phyloP scores from a whole-genome alignment of 441 rosid genomes.

The Pelargonium cotyledonis region DNA sequence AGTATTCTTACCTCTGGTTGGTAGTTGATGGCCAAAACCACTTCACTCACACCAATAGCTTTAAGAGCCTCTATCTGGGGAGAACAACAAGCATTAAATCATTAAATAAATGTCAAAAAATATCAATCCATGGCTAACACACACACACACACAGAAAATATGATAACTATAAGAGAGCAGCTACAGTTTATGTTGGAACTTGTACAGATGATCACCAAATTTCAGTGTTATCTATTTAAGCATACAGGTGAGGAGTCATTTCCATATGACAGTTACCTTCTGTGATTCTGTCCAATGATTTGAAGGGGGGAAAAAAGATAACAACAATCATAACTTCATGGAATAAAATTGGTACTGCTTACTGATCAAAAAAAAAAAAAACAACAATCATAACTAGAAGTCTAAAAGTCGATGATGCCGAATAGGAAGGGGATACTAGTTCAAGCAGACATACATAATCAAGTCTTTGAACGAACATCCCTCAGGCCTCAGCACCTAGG shows the following conservation, averaged over 20 bases:
- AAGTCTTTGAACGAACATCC: background rate
- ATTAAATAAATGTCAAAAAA: background rate
- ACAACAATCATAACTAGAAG: background rate
- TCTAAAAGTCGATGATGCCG: background rate
- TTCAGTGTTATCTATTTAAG: too few relatives aligned
- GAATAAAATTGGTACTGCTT: too few relatives aligned
- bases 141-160: background rate
- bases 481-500: background rate
- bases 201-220: background rate
- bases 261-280: background rate
- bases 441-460: background rate
- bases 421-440: background rate
- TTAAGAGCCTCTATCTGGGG: slow-evolving; percentile 1
- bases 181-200: background rate
- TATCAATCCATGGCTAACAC: background rate
- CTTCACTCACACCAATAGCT: background rate
- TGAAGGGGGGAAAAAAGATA: background rate
- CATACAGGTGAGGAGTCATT: background rate
- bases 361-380: too few relatives aligned
- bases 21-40: slow-evolving; percentile 4
- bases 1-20: slow-evolving; percentile 1
- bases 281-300: background rate
- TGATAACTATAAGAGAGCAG: background rate
- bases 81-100: background rate
- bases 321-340: too few relatives aligned